Evolutionary conservation across 2,329 filamentous ascomycete genomes (phyloP).

Genomic region (Aureobasidium vineae): DNA sequence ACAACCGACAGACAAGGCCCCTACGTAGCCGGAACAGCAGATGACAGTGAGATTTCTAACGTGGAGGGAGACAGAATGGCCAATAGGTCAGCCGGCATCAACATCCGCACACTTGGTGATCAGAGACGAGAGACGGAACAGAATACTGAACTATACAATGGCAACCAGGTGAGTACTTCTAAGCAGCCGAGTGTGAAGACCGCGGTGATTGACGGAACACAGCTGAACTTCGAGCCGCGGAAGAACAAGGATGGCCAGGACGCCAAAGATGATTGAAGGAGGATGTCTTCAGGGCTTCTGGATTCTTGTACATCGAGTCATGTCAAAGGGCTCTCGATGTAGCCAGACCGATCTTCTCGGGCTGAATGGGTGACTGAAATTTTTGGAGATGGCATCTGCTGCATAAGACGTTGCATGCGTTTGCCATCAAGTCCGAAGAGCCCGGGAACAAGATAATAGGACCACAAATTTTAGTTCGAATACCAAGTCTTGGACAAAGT

Average conservation of each 20-base stretch:
- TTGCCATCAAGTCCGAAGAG: background rate
- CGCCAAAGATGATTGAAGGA: conserved; percentile 27
- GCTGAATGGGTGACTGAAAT: background rate
- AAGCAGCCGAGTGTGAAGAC: conserved; percentile 31
- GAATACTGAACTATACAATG: conserved; percentile 76
- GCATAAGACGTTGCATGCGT: background rate
- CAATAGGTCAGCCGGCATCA: conserved; percentile 34
- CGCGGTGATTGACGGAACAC: conserved; percentile 27
- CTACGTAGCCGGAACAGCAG: conserved; percentile 35
- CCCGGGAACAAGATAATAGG: background rate
- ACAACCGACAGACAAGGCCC: conserved; percentile 27
- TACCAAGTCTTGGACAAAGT: conserved; percentile 15
- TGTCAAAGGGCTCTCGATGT: background rate
- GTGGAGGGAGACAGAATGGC: conserved; percentile 32
- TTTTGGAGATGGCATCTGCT: background rate
- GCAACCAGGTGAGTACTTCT: conserved; percentile 68
- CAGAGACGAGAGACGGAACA: conserved; percentile 46
- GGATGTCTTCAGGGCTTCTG: background rate
- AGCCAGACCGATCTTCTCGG: background rate
- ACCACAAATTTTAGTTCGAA: background rate
- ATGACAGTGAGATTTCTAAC: conserved; percentile 29
- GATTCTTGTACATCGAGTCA: background rate
- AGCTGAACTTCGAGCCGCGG: conserved; percentile 67
- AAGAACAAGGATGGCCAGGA: conserved; percentile 59
- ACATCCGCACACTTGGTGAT: conserved; percentile 50